Conservation (phyloP, 306 rosid species). For the Vigna radiata region DNA sequence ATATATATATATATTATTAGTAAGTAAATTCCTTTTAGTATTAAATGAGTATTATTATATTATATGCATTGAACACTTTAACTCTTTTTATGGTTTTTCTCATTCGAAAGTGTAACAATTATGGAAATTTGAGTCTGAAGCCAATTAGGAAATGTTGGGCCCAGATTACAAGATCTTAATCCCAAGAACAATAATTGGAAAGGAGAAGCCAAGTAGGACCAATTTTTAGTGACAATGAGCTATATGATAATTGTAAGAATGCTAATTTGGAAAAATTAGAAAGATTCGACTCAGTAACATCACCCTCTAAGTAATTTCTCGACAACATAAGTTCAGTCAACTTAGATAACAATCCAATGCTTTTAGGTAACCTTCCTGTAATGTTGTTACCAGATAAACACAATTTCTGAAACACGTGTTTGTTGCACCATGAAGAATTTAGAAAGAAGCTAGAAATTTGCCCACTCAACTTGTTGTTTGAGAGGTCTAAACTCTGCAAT, state of each 20-base stretch:
- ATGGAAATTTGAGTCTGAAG: neutral
- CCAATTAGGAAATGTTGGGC: conserved; percentile 2
- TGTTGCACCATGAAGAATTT: conserved; percentile 21
- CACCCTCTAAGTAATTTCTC: conserved; percentile 20
- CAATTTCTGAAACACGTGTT: neutral
- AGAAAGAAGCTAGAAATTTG: neutral
- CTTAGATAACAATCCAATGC: neutral
- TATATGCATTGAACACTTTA: too few relatives aligned
- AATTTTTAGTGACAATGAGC: neutral
- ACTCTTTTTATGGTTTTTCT: too few relatives aligned
- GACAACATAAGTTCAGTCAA: neutral
- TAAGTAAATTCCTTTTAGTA: too few relatives aligned
- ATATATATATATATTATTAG: too few relatives aligned
- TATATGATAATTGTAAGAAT: rapidly evolving
- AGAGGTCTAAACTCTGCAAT: too few relatives aligned
- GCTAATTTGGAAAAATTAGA: neutral
- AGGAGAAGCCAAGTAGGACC: conserved; percentile 15
- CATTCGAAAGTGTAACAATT: too few relatives aligned
- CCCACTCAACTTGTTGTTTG: too few relatives aligned
- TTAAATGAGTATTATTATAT: too few relatives aligned
- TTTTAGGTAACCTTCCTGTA: neutral
- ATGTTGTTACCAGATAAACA: neutral
- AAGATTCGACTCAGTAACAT: conserved; percentile 11
- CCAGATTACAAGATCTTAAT: conserved; percentile 26
- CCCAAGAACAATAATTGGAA: rapidly evolving